These are phyloP conservation scores for Chlorella sp. DNA, from an alignment of 139 green algal genomes.

Conservation along the genomic window DNA sequence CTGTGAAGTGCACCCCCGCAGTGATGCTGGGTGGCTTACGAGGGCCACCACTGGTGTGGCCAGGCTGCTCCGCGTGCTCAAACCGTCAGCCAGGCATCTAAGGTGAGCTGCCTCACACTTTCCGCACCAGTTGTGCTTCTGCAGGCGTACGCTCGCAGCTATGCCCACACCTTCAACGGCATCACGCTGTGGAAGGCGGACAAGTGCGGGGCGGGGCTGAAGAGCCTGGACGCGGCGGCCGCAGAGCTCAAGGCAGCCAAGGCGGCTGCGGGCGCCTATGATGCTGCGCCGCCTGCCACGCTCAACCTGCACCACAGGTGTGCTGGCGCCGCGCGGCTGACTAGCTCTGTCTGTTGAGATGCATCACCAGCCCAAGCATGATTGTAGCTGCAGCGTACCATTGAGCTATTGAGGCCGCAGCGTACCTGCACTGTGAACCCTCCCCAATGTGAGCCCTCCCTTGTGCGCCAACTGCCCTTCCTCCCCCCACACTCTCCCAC, in stretches of 20 bases:
- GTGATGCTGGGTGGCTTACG: too few species aligned
- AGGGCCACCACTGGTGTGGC: too few species aligned
- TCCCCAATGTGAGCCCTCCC: too few species aligned
- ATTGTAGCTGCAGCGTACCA: too few species aligned
- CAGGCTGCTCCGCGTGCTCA: too few species aligned
- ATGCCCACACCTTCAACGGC: conserved; percentile 31
- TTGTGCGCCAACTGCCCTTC: background rate
- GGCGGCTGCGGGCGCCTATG: conserved; percentile 26
- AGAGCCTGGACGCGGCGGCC: conserved; percentile 11
- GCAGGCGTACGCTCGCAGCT: conserved; percentile 19
- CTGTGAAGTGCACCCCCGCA: too few species aligned
- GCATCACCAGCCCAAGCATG: too few species aligned
- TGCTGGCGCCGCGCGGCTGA: background rate
- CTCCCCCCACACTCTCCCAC: background rate
- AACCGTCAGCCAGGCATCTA: too few species aligned
- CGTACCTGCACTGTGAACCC: too few species aligned
- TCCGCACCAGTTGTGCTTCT: background rate
- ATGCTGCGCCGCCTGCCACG: conserved; percentile 37
- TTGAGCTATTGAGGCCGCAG: too few species aligned
- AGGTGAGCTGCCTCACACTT: too few species aligned
- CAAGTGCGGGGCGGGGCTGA: conserved; percentile 23
- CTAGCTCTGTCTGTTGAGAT: too few species aligned
- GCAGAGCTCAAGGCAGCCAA: background rate
- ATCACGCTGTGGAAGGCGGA: conserved; percentile 38
- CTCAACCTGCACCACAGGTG: conserved; percentile 30